Percentiles rank a stretch among this genome's conserved stretches.
Evolutionary conservation across 768 basidiomycete genomes (phyloP).

Genomic region (Psilocybe sp.): DNA sequence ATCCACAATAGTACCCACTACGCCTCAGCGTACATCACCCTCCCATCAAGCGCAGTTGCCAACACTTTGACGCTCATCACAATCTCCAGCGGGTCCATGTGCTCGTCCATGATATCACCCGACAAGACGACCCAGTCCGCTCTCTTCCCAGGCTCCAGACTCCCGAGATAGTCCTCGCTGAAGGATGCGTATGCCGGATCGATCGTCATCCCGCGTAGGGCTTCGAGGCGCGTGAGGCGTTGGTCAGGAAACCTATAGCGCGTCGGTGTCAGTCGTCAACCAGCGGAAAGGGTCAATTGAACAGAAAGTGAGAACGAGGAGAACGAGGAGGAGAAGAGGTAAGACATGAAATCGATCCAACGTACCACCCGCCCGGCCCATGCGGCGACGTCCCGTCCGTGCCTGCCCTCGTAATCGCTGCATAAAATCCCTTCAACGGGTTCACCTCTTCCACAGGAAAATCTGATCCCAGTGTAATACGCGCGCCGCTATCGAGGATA

Average conservation of each 20-base stretch:
- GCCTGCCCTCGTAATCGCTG: slow-evolving; percentile 75
- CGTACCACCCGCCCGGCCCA: slow-evolving; percentile 79
- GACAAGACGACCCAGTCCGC: slow-evolving; percentile 86
- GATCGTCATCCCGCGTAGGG: slow-evolving; percentile 82
- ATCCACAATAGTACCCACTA: too few relatives aligned
- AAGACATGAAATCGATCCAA: too few relatives aligned
- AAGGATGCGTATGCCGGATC: slow-evolving; percentile 88
- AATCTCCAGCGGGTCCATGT: slow-evolving; percentile 40
- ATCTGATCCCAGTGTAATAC: slow-evolving; percentile 82
- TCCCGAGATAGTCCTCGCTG: slow-evolving; percentile 67
- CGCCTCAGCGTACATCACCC: slow-evolving; percentile 35
- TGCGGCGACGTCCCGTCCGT: slow-evolving; percentile 77
- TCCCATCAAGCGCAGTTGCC: slow-evolving; percentile 81
- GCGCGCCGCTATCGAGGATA: slow-evolving; percentile 57
- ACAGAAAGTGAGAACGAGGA: background rate
- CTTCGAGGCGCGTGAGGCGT: slow-evolving; percentile 70
- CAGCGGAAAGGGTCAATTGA: too few relatives aligned
- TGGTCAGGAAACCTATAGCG: slow-evolving; percentile 77
- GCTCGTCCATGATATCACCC: slow-evolving; percentile 67
- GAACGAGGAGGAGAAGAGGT: too few relatives aligned
- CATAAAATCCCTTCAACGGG: slow-evolving; percentile 82
- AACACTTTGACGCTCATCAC: slow-evolving; percentile 69
- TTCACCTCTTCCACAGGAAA: slow-evolving; percentile 88
- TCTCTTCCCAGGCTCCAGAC: slow-evolving; percentile 69
- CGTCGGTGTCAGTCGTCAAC: background rate